Conservation (phyloP, 2,329 filamentous ascomycete genomes). For the Fusarium metavorans region DNA sequence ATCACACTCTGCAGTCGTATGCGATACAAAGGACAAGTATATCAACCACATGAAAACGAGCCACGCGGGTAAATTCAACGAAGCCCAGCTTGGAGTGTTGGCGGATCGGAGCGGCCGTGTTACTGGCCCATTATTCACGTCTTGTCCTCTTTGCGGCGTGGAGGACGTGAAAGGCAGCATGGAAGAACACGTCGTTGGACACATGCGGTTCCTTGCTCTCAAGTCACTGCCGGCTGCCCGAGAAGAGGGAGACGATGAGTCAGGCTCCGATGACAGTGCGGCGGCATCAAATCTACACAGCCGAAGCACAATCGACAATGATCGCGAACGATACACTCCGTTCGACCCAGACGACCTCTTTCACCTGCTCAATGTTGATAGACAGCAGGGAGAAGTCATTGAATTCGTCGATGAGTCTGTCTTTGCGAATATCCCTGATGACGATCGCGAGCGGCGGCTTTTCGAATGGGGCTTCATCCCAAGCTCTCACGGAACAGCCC, state of each 20-base stretch:
- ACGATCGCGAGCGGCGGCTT: background rate
- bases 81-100: conserved; percentile 8
- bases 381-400: background rate
- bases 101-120: conserved; percentile 7
- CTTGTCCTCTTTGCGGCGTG: conserved; percentile 4
- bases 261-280: background rate
- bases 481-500: background rate
- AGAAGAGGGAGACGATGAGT: background rate
- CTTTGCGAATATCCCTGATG: background rate
- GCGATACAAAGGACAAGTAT: conserved; percentile 1
- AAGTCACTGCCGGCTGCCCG: conserved; percentile 14
- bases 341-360: background rate
- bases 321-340: background rate
- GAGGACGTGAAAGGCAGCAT: background rate
- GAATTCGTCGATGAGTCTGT: background rate
- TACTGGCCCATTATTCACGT: background rate
- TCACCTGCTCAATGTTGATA: background rate
- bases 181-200: conserved; percentile 14
- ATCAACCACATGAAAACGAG: conserved; percentile 13
- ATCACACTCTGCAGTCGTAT: background rate
- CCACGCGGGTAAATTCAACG: conserved; percentile 3
- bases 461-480: background rate
- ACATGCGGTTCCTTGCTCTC: conserved; percentile 17
- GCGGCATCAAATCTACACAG: background rate
- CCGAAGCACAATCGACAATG: background rate